Conservation (phyloP, 345 rosid genomes). For the Angophora floribunda region DNA sequence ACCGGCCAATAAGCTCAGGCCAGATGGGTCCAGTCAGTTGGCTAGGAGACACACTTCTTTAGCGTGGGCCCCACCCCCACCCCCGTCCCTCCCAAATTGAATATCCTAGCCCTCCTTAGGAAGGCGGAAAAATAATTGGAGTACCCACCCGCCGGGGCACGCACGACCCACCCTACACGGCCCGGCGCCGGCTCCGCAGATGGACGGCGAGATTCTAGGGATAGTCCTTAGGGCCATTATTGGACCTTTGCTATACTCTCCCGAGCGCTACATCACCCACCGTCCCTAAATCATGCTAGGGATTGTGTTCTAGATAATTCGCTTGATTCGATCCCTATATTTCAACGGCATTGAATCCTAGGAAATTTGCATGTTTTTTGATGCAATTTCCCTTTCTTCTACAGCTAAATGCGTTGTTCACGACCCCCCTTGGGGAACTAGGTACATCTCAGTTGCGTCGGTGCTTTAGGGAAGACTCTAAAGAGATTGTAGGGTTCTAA, state of each 20-base stretch:
- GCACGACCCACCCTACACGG: not conserved
- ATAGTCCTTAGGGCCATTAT: not conserved
- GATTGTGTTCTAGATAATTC: not conserved
- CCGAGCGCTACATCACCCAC: no score
- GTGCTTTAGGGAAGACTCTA: not conserved
- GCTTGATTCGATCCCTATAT: not conserved
- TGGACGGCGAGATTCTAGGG: not conserved
- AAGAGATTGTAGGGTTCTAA: no score
- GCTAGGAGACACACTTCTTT: not conserved
- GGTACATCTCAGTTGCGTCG: not conserved
- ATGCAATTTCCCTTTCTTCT: not conserved
- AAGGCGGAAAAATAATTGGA: not conserved
- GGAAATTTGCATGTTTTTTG: no score
- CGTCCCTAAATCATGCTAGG: not conserved
- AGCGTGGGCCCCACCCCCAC: not conserved
- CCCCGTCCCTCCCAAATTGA: not conserved
- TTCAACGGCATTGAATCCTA: not conserved
- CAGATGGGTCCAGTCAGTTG: not conserved
- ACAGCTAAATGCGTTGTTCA: not conserved
- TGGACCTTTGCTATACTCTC: not conserved
- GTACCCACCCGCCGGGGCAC: not conserved
- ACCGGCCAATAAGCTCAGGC: not conserved
- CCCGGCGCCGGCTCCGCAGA: not conserved
- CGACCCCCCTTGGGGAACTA: not conserved
- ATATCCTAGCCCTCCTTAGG: not conserved